Conservation (phyloP, 2,329 filamentous ascomycete species). For the Sclerotinia trifoliorum region DNA sequence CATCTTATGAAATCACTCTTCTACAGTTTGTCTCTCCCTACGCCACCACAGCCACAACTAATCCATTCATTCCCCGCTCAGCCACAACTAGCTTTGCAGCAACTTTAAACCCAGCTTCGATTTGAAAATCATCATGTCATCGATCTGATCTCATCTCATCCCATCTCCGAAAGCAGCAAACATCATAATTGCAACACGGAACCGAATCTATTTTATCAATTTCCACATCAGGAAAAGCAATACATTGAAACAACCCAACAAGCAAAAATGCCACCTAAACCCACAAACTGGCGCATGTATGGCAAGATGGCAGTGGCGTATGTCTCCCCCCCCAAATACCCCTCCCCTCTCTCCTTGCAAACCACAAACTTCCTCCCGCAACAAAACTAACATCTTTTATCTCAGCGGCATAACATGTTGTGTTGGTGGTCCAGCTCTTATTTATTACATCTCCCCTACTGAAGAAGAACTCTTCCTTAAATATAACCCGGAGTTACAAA, state of each 20-base stretch:
- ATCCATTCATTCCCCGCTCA: not conserved
- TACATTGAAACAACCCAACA: not conserved
- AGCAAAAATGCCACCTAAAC: constrained; percentile 46
- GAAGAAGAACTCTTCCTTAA: constrained; percentile 89
- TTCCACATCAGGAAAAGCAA: not conserved
- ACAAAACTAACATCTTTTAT: constrained; percentile 23
- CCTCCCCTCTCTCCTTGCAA: constrained; percentile 17
- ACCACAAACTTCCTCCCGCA: not conserved
- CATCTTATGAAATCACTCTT: constrained; percentile 4
- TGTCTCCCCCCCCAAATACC: constrained; percentile 39
- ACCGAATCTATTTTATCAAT: not conserved
- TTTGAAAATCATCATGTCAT: constrained; percentile 20
- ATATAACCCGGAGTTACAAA: constrained; percentile 94
- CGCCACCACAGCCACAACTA: not conserved
- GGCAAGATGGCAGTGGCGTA: constrained; percentile 72
- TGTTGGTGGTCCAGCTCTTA: constrained; percentile 82
- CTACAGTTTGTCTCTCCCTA: constrained; percentile 18
- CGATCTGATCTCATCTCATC: constrained; percentile 7
- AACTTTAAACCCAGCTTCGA: not conserved
- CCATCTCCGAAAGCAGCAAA: constrained; percentile 1
- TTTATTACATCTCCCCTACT: constrained; percentile 75
- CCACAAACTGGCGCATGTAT: constrained; percentile 56
- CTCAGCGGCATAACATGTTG: constrained; percentile 67
- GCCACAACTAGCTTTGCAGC: constrained; percentile 9
- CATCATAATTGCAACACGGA: constrained; percentile 4